phyloP scores from a whole-genome alignment of 2,329 filamentous ascomycete genomes.

The Colletotrichum cereale region DNA sequence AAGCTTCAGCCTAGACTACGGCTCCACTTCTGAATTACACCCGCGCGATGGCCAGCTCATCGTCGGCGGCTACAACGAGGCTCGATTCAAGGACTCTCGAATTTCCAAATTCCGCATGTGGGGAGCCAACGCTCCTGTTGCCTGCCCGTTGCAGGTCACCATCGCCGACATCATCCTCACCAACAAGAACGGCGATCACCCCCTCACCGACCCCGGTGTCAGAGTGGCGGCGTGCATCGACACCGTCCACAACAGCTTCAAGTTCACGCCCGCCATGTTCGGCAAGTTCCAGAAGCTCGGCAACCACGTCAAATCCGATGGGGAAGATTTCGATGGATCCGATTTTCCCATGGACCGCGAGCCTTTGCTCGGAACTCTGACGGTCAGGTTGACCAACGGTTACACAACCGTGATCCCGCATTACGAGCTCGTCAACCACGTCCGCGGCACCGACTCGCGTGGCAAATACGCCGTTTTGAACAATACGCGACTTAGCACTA shows the following conservation, averaged over 20 bases:
- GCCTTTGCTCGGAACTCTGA: conserved; percentile 36
- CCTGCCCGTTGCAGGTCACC: conserved; percentile 41
- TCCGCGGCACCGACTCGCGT: conserved; percentile 39
- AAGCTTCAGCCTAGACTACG: conserved; percentile 39
- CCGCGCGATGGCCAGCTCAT: conserved; percentile 40
- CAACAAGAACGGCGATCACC: conserved; percentile 40
- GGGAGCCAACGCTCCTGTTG: conserved; percentile 28
- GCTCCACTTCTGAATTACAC: conserved; percentile 38
- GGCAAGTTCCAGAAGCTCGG: conserved; percentile 25
- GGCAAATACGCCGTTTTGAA: conserved; percentile 38
- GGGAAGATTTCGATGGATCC: neutral
- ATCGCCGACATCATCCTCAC: conserved; percentile 38
- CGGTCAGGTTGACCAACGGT: conserved; percentile 39
- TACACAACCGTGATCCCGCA: conserved; percentile 42
- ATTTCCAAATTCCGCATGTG: conserved; percentile 36
- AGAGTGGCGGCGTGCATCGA: conserved; percentile 41
- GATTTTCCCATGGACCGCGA: conserved; percentile 30
- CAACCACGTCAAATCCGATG: conserved; percentile 21
- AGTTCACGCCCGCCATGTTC: conserved; percentile 39
- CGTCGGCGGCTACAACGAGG: conserved; percentile 39
- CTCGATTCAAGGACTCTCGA: conserved; percentile 33
- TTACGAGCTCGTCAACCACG: conserved; percentile 38
- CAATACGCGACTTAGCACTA: conserved; percentile 30
- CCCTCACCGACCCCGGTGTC: conserved; percentile 35
- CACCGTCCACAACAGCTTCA: conserved; percentile 41